Base-by-base conservation (phyloP, 208 protist genomes). In the Trypanosoma melophagium region DNA sequence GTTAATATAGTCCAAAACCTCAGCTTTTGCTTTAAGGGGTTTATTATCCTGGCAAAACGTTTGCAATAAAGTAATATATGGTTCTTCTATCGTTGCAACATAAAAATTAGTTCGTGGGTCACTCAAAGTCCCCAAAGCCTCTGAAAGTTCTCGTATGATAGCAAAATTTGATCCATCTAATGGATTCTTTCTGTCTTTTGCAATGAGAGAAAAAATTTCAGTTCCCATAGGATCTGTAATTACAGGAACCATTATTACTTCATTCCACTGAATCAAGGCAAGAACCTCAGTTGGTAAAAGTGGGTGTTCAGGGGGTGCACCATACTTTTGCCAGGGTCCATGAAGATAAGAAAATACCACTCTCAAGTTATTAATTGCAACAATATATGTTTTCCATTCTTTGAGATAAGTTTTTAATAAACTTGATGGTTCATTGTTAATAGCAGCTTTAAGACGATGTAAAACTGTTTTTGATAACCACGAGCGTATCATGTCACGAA, bases 321-420 rank as follows among this genome's bases (percentile, higher is more conserved):
- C 89, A 21, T 75, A 71, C 60, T 92, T 90, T 49, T 91, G 80
- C 89, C 89, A 95, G 25, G 75, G 80, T 79, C 86, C 87, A 71
- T 95, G 89, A 53, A 90, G 66, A 57, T 91, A 95, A 24, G 82
- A 90, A 76, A 95, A 95, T 28, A 81, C 74, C 25, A 76, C 69
- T 66, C 84, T 87, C 16, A 91, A 65, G 2, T 85, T 56, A 59
- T 95, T 92, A 10, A 89, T 79, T 3, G 71, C 80, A 3, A 77
- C 77, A 25, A 81, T 83, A 69, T 84, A 93, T 61, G 79, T 82
- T 38, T 90, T 82, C 69, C 82, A 92, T 5, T 77, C 70, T 38
- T 81, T 76, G 16, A 92, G 28, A 61, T 92, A 95, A 0, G 59
- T 69, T n/a, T 68, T 19, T 50, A 60, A 87, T 64, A 75, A 80